Conservation (phyloP, 306 rosid genomes). For the Dalbergia oliveri region DNA sequence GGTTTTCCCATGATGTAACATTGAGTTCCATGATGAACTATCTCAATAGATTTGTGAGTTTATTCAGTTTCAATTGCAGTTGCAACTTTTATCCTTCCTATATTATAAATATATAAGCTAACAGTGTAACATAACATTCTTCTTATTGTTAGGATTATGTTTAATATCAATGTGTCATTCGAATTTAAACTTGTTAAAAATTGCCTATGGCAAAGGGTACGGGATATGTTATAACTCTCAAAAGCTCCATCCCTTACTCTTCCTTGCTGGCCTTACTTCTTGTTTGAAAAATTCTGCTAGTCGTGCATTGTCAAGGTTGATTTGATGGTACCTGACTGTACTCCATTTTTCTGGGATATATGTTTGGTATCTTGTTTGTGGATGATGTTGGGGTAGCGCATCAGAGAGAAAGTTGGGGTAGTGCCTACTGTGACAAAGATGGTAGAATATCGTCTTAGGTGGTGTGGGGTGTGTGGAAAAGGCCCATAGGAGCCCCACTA, state of each 20-base stretch:
- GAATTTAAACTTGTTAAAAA: constrained; percentile 1
- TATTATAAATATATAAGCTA: constrained; percentile 26
- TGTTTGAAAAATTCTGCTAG: constrained; percentile 17
- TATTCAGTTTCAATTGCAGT: constrained; percentile 17
- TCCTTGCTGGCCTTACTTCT: not conserved
- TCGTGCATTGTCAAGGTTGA: not conserved
- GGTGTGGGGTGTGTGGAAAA: no score
- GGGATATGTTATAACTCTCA: constrained; percentile 15
- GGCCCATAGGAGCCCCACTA: no score
- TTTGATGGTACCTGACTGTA: constrained; percentile 5
- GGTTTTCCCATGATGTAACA: constrained; percentile 2
- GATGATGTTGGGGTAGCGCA: not conserved
- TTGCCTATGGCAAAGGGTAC: constrained; percentile 5
- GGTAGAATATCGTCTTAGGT: no score
- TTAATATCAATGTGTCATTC: not conserved
- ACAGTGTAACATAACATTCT: not conserved
- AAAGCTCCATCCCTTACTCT: constrained; percentile 1
- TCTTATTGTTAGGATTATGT: not conserved
- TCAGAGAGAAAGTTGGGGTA: no score
- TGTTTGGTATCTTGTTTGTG: not conserved
- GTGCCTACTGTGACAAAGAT: no score
- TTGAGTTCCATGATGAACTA: constrained; percentile 9
- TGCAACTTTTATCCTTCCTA: constrained; percentile 19
- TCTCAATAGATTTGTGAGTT: constrained; percentile 22
- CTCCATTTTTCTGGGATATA: not conserved